Percentiles rank a stretch among this genome's conserved stretches.
phyloP scores from a whole-genome alignment of 2,329 filamentous ascomycete species.

The Ophiostoma pallidulum region DNA sequence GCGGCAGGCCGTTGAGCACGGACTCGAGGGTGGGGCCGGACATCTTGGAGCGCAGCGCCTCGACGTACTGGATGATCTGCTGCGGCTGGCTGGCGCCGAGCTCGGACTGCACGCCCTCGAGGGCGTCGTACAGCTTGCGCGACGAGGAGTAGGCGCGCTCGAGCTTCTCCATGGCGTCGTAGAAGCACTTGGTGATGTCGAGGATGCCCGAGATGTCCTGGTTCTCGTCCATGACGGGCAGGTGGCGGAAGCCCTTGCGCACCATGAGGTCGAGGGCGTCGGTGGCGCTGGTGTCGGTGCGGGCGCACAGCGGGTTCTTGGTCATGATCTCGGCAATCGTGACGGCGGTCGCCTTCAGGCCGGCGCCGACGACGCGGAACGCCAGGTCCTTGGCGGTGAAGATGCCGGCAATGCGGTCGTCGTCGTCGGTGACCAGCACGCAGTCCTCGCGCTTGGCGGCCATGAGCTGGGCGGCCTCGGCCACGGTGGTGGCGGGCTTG shows the following conservation, averaged over 20 bases:
- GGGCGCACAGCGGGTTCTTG: constrained; percentile 94
- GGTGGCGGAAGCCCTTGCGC: constrained; percentile 90
- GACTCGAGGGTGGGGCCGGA: constrained; percentile 93
- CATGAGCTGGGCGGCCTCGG: constrained; percentile 97
- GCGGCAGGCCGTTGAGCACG: constrained; percentile 82
- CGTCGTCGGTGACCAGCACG: constrained; percentile 92
- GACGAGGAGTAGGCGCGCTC: constrained; percentile 96
- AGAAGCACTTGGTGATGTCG: constrained; percentile 99
- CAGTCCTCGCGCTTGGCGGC: constrained; percentile 97
- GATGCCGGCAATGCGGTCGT: constrained; percentile 95
- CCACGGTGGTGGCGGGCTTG: constrained; percentile 86
- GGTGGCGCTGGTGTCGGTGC: constrained; percentile 95
- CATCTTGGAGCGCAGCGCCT: constrained; percentile 92
- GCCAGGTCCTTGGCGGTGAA: constrained; percentile 98
- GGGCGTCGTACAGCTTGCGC: constrained; percentile 92
- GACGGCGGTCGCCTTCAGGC: constrained; percentile 78
- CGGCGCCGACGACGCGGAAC: constrained; percentile 88
- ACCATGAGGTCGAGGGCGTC: constrained; percentile 98
- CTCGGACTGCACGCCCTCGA: constrained; percentile 96
- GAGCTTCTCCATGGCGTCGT: constrained; percentile 99
- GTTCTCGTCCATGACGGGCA: constrained; percentile 99
- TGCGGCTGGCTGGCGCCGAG: constrained; percentile 91
- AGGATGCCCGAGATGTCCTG: constrained; percentile 97
- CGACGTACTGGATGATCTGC: constrained; percentile 98
- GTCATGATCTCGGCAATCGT: constrained; percentile 99